These are phyloP conservation scores for Hypoxylon sp. DNA, from an alignment of 2,329 filamentous ascomycete genomes.

Conservation along the genomic window DNA sequence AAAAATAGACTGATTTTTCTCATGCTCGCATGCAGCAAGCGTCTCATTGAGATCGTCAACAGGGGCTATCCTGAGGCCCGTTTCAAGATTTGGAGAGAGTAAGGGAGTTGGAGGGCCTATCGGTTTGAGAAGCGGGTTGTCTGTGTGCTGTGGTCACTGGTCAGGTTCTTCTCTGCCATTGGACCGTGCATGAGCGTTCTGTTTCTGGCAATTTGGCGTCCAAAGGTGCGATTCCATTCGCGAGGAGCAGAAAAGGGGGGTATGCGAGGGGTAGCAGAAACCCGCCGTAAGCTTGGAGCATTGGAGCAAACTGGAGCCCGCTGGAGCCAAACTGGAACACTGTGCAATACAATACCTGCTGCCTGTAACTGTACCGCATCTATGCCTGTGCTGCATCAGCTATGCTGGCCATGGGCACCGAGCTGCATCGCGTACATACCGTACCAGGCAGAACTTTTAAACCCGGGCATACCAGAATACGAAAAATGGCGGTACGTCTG, in stretches of 20 bases:
- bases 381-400: too few species aligned
- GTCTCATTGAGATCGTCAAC: constrained; percentile 11
- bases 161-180: too few species aligned
- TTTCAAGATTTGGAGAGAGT: too few species aligned
- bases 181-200: constrained; percentile 20
- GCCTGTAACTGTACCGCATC: not conserved
- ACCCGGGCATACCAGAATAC: constrained; percentile 9
- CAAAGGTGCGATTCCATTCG: constrained; percentile 26
- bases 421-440: not conserved
- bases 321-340: too few species aligned
- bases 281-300: constrained; percentile 10
- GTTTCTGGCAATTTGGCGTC: constrained; percentile 25
- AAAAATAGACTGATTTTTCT: not conserved
- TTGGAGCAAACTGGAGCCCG: constrained; percentile 6
- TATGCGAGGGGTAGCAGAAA: not conserved
- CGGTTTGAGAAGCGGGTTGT: constrained; percentile 15
- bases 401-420: not conserved
- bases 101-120: not conserved
- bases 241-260: not conserved
- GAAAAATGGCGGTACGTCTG: constrained; percentile 9
- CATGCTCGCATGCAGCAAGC: not conserved
- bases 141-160: too few species aligned
- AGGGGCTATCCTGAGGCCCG: constrained; percentile 11
- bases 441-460: not conserved
- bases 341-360: too few species aligned